These are phyloP conservation scores for Sarocladiaceae sp. DNA, from an alignment of 2,329 filamentous ascomycete species.

Conservation along the genomic window DNA sequence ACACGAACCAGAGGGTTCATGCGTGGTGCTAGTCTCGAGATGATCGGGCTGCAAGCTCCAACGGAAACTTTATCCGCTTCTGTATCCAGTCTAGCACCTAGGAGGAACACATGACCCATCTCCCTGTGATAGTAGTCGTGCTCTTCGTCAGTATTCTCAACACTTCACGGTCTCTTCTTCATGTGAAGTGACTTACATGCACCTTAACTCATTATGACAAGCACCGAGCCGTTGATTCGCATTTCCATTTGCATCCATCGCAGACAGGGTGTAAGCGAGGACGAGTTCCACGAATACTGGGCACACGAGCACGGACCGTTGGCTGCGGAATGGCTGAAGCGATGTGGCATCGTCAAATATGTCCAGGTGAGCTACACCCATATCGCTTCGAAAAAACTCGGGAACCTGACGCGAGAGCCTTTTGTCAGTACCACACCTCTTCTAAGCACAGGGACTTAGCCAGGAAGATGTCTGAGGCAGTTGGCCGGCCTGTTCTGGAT, in stretches of 20 bases:
- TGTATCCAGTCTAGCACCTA: no score
- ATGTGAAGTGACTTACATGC: no score
- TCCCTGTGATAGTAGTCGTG: no score
- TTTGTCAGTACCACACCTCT: slow-evolving; percentile 3
- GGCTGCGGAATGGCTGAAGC: slow-evolving; percentile 6
- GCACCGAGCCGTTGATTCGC: slow-evolving; percentile 1
- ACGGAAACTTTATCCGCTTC: slow-evolving; percentile 3
- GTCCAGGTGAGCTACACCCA: slow-evolving; percentile 8
- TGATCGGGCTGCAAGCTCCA: neutral
- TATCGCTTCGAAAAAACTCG: neutral
- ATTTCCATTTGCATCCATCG: slow-evolving; percentile 6
- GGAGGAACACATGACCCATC: no score
- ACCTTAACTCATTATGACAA: neutral
- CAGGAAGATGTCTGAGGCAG: slow-evolving; percentile 5
- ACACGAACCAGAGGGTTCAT: no score
- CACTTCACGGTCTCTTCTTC: no score
- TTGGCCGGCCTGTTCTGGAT: slow-evolving; percentile 2
- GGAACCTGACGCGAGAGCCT: neutral
- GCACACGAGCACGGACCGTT: slow-evolving; percentile 1
- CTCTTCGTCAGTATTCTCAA: no score
- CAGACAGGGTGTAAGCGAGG: neutral
- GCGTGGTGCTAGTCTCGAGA: no score
- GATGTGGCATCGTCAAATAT: slow-evolving; percentile 6
- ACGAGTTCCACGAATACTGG: slow-evolving; percentile 5
- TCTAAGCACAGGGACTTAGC: neutral